These are phyloP conservation scores for Lachancea sp. DNA, from an alignment of 805 yeast genomes.

Conservation along the genomic window DNA sequence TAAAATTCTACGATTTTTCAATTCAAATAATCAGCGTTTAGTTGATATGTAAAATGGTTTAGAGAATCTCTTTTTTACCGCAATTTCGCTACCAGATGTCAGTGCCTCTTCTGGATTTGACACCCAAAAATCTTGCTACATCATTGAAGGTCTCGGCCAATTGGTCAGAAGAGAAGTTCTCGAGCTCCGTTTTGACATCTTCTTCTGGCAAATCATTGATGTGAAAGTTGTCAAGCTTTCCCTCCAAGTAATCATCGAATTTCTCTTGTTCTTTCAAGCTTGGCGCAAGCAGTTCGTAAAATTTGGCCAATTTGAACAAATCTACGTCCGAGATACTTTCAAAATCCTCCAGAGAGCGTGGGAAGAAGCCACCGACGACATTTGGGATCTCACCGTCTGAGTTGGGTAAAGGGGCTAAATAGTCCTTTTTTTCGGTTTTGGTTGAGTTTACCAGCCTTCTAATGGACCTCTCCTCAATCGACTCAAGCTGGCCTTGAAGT, in stretches of 20 bases:
- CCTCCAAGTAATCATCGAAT: conserved; percentile 46
- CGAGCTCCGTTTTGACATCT: conserved; percentile 27
- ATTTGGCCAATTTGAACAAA: conserved; percentile 53
- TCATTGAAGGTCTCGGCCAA: conserved; percentile 52
- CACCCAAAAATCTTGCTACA: conserved; percentile 64
- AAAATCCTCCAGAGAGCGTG: conserved; percentile 52
- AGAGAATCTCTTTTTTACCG: too few relatives aligned
- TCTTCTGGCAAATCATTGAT: conserved; percentile 31
- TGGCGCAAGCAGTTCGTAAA: conserved; percentile 73
- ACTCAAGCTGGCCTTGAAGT: conserved; percentile 78
- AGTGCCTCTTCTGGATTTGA: conserved; percentile 46
- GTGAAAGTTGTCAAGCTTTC: conserved; percentile 40
- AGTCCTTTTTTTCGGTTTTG: conserved; percentile 36
- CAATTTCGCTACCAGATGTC: conserved; percentile 46
- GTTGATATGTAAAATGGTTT: too few relatives aligned
- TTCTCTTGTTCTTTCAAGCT: conserved; percentile 47
- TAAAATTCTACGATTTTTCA: too few relatives aligned
- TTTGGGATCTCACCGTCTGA: conserved; percentile 70
- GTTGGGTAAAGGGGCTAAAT: conserved; percentile 65
- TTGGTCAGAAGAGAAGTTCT: conserved; percentile 39
- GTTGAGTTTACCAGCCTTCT: conserved; percentile 63
- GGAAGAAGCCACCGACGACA: conserved; percentile 40
- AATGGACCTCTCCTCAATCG: conserved; percentile 68
- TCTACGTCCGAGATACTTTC: conserved; percentile 38
- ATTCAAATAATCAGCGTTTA: too few relatives aligned